Evolutionary conservation across 2,329 filamentous ascomycete genomes (phyloP), one percentile per base, ranked within the genome.

Genomic region (Fusarium caatingaense): DNA sequence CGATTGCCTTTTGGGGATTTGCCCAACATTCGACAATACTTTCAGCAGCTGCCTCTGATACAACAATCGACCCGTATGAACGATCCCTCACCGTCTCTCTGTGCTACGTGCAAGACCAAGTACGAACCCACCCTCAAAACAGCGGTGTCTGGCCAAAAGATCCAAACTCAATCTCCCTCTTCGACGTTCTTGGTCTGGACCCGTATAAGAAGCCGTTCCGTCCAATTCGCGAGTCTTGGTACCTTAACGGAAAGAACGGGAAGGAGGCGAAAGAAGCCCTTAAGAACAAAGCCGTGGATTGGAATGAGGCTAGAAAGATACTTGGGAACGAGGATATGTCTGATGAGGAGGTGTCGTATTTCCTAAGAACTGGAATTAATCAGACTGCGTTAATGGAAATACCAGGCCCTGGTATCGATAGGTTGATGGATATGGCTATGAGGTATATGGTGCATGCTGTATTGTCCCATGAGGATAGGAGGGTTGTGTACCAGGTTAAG

Each of bases 21-120:
- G 1, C 13, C 2, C 3, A 18, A 44, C 0, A 6, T 16, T 2
- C 3, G 20, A 15, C 41, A 23, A 16, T 8, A 0, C 6, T 16
- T 0, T 23, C 18, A 21, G 21, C 41, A 23, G 6, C 8, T 11
- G 15, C 20, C 41, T 18, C 8, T 7, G 41, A 23, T 7, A 44
- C 5, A 11, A 44, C 6, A 9, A 23, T 10, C 6, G 41, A 15
- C 4, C 9, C 20, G 4, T 8, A 21, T 16, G 21, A 44, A 21
- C 21, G 23, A 4, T 21, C 21, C 9, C 13, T 16, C 41, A 21
- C 15, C 5, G 9, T 3, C 8, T 4, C 41, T 4, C 20, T 44
- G 13, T 44, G 21, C 13, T 10, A 9, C 8, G 5, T 23, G 0
- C 15, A 44, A 16, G 15, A 44, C 0, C 13, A 23, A 21, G 13